phyloP scores from a whole-genome alignment of 768 basidiomycete species.

The Phylloporus scabripes region DNA sequence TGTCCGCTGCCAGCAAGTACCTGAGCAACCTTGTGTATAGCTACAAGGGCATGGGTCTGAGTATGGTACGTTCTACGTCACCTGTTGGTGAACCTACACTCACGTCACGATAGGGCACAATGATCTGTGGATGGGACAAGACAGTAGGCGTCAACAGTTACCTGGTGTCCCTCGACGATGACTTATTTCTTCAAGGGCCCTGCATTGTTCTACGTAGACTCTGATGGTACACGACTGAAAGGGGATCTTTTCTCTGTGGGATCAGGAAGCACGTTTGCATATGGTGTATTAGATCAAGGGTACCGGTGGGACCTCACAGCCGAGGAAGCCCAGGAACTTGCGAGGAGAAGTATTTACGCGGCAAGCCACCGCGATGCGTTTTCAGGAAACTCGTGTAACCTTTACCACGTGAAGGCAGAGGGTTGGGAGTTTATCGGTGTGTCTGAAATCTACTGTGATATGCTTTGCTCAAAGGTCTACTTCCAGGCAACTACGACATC shows the following conservation, averaged over 20 bases:
- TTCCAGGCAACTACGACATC: constrained; percentile 85
- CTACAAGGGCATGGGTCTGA: constrained; percentile 98
- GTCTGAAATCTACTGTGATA: constrained; percentile 21
- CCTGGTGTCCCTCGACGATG: constrained; percentile 1
- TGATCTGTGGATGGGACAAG: constrained; percentile 99
- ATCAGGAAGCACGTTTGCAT: constrained; percentile 97
- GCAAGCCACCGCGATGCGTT: constrained; percentile 96
- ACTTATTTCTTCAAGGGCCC: constrained; percentile 58
- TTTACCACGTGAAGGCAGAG: constrained; percentile 91
- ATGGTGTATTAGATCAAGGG: constrained; percentile 95
- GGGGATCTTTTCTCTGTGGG: constrained; percentile 99
- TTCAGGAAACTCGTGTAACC: constrained; percentile 93
- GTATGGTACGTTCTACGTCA: constrained; percentile 67
- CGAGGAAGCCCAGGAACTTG: constrained; percentile 92
- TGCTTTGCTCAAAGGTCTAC: constrained; percentile 9
- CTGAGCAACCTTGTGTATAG: constrained; percentile 94
- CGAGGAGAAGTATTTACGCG: constrained; percentile 89
- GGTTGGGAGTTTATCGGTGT: constrained; percentile 96
- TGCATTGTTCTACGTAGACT: constrained; percentile 95
- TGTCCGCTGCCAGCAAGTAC: constrained; percentile 98
- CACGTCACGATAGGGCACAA: constrained; percentile 67
- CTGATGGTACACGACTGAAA: constrained; percentile 91
- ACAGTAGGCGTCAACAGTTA: constrained; percentile 51
- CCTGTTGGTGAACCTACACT: constrained; percentile 1
- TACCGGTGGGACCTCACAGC: constrained; percentile 90